Percentiles rank a stretch among this genome's conserved stretches.
Conservation (phyloP, 2,329 filamentous ascomycete genomes). For the Trichoderma polysporum region DNA sequence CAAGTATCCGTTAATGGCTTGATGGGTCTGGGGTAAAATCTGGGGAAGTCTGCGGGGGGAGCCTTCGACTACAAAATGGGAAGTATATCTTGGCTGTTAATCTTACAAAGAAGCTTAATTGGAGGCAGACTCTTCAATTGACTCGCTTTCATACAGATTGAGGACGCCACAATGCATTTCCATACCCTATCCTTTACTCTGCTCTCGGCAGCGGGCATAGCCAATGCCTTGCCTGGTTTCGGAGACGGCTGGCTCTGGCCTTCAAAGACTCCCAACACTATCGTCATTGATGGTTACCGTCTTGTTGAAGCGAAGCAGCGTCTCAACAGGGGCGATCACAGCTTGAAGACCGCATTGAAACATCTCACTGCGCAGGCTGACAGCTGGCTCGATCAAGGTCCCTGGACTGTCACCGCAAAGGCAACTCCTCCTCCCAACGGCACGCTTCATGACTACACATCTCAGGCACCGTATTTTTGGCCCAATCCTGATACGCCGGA, state of each 20-base stretch:
- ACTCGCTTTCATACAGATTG: background rate
- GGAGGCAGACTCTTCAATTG: background rate
- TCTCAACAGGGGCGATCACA: background rate
- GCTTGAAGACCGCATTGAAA: conserved; percentile 5
- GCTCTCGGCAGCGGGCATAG: background rate
- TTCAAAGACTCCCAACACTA: background rate
- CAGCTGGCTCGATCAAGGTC: conserved; percentile 29
- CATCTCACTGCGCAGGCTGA: conserved; percentile 25
- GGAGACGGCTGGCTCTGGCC: background rate
- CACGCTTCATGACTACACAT: conserved; percentile 22
- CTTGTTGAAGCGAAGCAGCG: conserved; percentile 16
- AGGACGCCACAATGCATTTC: background rate
- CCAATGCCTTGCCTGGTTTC: background rate
- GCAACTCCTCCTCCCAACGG: conserved; percentile 14
- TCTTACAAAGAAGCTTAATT: background rate
- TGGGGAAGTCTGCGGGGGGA: conserved; percentile 10
- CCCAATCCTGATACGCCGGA: conserved; percentile 18
- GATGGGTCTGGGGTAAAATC: conserved; percentile 11
- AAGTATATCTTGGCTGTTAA: background rate
- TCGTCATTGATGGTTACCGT: conserved; percentile 18
- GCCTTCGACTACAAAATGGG: background rate
- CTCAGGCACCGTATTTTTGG: conserved; percentile 21
- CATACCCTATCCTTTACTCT: background rate
- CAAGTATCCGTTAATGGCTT: background rate
- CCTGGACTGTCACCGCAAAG: conserved; percentile 28